Percentiles rank a stretch among this genome's conserved stretches.
phyloP scores from a whole-genome alignment of 1,284 basidiomycete genomes.

The Cutaneotrichosporon daszewskae region DNA sequence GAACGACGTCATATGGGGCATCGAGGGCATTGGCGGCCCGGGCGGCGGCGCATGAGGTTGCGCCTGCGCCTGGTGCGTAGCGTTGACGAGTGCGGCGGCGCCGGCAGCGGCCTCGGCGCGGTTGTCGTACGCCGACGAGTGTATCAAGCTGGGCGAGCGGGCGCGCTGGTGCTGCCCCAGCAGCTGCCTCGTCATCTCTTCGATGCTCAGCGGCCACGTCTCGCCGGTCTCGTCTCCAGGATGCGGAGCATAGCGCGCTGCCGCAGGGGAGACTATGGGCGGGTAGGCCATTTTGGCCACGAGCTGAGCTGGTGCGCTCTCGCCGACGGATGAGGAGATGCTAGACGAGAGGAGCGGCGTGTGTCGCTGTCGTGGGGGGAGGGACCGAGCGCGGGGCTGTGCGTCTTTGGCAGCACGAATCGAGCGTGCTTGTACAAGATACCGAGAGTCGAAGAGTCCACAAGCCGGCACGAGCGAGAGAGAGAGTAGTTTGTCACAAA shows the following conservation, averaged over 20 bases:
- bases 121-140: constrained; percentile 13
- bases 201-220: constrained; percentile 13
- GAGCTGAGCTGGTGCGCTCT: no score
- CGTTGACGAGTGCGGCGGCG: constrained; percentile 8
- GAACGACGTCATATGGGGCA: background rate
- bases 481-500: no score
- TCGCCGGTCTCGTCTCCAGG: constrained; percentile 13
- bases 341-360: no score
- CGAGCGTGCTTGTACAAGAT: no score
- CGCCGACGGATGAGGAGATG: no score
- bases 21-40: background rate
- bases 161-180: constrained; percentile 11
- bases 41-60: background rate
- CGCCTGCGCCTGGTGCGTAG: background rate
- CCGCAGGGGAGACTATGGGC: no score
- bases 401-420: no score
- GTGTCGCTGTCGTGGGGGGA: no score
- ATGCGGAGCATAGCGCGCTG: constrained; percentile 20
- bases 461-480: no score
- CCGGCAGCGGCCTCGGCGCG: constrained; percentile 11
- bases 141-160: constrained; percentile 1
- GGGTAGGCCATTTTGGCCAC: no score
- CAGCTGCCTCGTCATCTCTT: constrained; percentile 18
- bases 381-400: no score
- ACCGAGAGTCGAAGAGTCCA: no score